Evolutionary conservation across 768 basidiomycete genomes (phyloP), one percentile per base, ranked within the genome.

Genomic region (Gyrodon lividus): DNA sequence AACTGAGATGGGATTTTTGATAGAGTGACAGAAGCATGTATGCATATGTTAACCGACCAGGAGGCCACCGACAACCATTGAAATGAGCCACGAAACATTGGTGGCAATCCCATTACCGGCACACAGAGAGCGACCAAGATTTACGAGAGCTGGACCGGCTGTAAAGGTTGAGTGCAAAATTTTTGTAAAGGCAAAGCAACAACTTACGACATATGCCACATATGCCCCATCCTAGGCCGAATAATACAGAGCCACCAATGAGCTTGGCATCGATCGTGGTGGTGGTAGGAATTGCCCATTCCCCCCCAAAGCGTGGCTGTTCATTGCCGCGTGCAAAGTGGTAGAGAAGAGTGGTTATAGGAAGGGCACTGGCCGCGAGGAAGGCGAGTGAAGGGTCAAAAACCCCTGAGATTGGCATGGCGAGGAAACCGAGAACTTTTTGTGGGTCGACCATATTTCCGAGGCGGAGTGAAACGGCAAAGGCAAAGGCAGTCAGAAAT

Each of bases 81-180:
- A 54, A 31, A 33, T 65, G 31, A 82, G 37, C 82, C 80, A 83
- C 35, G 59, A 63, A 5, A 66, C 63, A 43, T 68, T 61, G 7
- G 69, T 67, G 12, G 57, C 39, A 9, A 78, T 49, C 22, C 67
- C 70, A 5, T 61, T 56, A 38, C 74, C 70, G 30, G 68, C 63
- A 31, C 66, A 63, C 23, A 83, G 50, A 10, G 77, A 75, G 41
- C 76, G 71, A 23, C 84, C 84, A 23, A 85, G 60, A 59, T 84
- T 85, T 28, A 85, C 76, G 16, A 86, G 67, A n/a, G 70, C 81
- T 8, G 84, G 82, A 16, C 83, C 84, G 52, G 82, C 83, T 86
- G 52, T 6, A 30, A n/a, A n/a, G 17, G 16, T 24, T 44, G 35
- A 49, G 17, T 19, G 28, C 17, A 16, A 17, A 28, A 24, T 20